A percentile compares a stretch with the other conserved stretches of the same genome.
These are phyloP conservation scores for Stylosanthes scabra DNA, from an alignment of 331 rosid species.

Conservation along the genomic window DNA sequence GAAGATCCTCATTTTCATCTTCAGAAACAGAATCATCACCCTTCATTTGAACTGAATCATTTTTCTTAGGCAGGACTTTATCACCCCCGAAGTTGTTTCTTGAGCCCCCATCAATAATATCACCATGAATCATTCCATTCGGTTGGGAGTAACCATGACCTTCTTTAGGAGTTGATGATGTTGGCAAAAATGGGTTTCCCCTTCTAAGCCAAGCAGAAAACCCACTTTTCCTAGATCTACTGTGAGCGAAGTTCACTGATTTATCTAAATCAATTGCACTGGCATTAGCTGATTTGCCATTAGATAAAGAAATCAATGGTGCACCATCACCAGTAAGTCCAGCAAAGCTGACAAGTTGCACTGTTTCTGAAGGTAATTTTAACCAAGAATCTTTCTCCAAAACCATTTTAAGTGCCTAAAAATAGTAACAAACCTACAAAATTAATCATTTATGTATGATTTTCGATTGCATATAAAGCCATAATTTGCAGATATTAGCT, in stretches of 20 bases:
- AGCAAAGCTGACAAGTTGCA: slow-evolving; percentile 88
- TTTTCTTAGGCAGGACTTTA: slow-evolving; percentile 59
- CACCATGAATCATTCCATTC: slow-evolving; percentile 63
- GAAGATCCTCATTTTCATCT: slow-evolving; percentile 97
- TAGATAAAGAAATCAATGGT: slow-evolving; percentile 73
- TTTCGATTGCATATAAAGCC: neutral
- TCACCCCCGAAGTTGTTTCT: slow-evolving; percentile 52
- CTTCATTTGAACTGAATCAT: slow-evolving; percentile 52
- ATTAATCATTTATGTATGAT: slow-evolving; percentile 24
- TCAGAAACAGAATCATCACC: slow-evolving; percentile 71
- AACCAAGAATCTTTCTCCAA: slow-evolving; percentile 93
- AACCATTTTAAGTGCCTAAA: slow-evolving; percentile 96
- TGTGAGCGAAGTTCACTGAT: slow-evolving; percentile 53
- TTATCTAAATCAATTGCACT: slow-evolving; percentile 57
- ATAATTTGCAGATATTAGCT: too few species aligned
- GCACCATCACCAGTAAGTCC: slow-evolving; percentile 99
- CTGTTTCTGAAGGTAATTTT: slow-evolving; percentile 76
- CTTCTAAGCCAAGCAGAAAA: slow-evolving; percentile 76
- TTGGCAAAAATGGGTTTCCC: slow-evolving; percentile 85
- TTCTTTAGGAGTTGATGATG: slow-evolving; percentile 59
- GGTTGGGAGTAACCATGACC: slow-evolving; percentile 50
- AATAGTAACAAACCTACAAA: slow-evolving; percentile 25
- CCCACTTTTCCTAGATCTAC: slow-evolving; percentile 62
- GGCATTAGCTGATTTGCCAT: slow-evolving; percentile 49
- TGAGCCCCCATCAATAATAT: slow-evolving; percentile 58